Conservation (phyloP, 1,139 yeast species). For the Hemisphaericaspora lyxosophila region DNA sequence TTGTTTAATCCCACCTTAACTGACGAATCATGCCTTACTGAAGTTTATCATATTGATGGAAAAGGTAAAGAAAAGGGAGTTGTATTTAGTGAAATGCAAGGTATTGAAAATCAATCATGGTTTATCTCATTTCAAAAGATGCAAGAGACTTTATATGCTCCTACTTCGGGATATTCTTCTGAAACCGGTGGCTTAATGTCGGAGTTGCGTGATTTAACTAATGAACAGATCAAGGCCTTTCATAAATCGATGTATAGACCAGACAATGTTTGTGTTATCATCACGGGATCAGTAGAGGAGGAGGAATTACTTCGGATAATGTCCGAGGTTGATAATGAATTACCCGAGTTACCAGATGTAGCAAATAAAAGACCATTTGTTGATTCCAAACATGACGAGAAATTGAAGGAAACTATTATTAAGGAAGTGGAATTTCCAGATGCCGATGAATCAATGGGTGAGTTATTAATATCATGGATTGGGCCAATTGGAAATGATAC, state of each 20-base stretch:
- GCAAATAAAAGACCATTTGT: slow-evolving; percentile 71
- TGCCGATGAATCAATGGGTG: slow-evolving; percentile 82
- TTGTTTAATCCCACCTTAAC: slow-evolving; percentile 81
- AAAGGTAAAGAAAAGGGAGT: slow-evolving; percentile 93
- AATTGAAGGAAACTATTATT: slow-evolving; percentile 40
- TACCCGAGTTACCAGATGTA: slow-evolving; percentile 41
- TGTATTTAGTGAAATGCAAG: slow-evolving; percentile 97
- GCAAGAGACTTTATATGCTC: slow-evolving; percentile 59
- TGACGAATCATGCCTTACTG: slow-evolving; percentile 89
- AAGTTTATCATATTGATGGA: slow-evolving; percentile 93
- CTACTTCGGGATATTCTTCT: slow-evolving; percentile 76
- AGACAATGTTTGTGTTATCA: slow-evolving; percentile 76
- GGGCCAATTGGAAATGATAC: slow-evolving; percentile 68
- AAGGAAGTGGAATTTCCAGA: slow-evolving; percentile 80
- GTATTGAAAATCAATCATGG: slow-evolving; percentile 79
- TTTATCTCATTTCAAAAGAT: slow-evolving; percentile 63
- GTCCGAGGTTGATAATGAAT: slow-evolving; percentile 59
- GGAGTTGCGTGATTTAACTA: slow-evolving; percentile 71
- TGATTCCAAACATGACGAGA: slow-evolving; percentile 57
- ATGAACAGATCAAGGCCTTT: slow-evolving; percentile 71
- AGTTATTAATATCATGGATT: slow-evolving; percentile 72
- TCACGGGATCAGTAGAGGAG: slow-evolving; percentile 83
- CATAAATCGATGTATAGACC: slow-evolving; percentile 76
- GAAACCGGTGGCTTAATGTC: slow-evolving; percentile 92
- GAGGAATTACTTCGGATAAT: slow-evolving; percentile 61